phyloP scores from a whole-genome alignment of 2,329 filamentous ascomycete genomes.

The Lachnum nothofagi region DNA sequence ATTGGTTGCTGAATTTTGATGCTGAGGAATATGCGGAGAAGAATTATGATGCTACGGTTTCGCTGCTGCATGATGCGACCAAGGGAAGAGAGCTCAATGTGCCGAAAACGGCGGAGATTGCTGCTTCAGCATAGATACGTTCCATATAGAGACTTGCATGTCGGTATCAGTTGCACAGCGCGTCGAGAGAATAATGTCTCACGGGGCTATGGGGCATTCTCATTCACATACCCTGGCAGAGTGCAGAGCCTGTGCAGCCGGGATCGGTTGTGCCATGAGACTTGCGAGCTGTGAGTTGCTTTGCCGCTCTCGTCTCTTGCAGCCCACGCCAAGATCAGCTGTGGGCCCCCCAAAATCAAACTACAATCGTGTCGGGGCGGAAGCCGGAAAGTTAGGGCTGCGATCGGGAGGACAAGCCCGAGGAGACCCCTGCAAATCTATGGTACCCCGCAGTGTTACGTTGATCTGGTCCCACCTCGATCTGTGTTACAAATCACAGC shows the following conservation, averaged over 20 bases:
- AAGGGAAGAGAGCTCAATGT: conserved; percentile 13
- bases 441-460: background rate
- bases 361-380: background rate
- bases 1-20: conserved; percentile 25
- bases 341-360: background rate
- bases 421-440: background rate
- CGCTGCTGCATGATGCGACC: conserved; percentile 12
- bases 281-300: too few relatives aligned
- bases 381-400: background rate
- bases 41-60: conserved; percentile 19
- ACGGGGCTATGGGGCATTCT: too few relatives aligned
- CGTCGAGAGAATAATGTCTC: too few relatives aligned
- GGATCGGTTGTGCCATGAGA: too few relatives aligned
- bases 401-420: background rate
- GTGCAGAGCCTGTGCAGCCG: too few relatives aligned
- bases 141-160: background rate
- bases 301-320: background rate
- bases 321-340: background rate
- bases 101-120: conserved; percentile 6
- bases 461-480: too few relatives aligned
- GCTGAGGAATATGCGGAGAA: conserved; percentile 24
- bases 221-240: too few relatives aligned
- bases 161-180: background rate
- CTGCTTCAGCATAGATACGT: conserved; percentile 6
- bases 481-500: too few relatives aligned